Evolutionary conservation across 257 asterid genomes (phyloP).

Genomic region (Pogostemon cablin): DNA sequence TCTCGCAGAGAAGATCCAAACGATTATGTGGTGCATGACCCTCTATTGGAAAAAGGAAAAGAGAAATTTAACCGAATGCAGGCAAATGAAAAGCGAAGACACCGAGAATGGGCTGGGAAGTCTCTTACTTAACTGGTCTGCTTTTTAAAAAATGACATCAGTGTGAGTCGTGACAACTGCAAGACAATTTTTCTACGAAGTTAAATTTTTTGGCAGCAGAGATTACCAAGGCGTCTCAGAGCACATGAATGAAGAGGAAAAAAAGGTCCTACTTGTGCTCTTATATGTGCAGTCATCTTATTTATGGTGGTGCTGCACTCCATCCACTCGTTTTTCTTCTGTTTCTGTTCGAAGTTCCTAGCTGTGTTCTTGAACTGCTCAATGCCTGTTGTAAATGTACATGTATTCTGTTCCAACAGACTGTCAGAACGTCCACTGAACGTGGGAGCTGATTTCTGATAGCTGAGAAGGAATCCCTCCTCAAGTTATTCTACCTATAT

Average conservation of each 20-base stretch:
- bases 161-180: conserved; percentile 3
- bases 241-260: conserved; percentile 23
- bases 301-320: conserved; percentile 16
- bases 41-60: conserved; percentile 93
- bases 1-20: conserved; percentile 84
- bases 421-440: conserved; percentile 4
- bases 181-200: neutral
- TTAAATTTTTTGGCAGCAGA: neutral
- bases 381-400: conserved; percentile 18
- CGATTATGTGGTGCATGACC: conserved; percentile 90
- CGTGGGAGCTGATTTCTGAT: conserved; percentile 2
- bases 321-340: neutral
- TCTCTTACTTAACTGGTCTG: conserved; percentile 59
- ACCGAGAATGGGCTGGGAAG: conserved; percentile 97
- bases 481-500: neutral
- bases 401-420: neutral
- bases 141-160: neutral
- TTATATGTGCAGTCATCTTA: neutral
- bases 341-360: conserved; percentile 8
- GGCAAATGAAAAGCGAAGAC: conserved; percentile 80
- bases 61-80: conserved; percentile 93
- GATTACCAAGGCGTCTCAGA: neutral
- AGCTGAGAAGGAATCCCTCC: conserved; percentile 1
- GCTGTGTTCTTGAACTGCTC: conserved; percentile 10
- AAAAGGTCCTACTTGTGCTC: neutral